Percentiles rank a stretch among this genome's conserved stretches.
Evolutionary conservation across 257 asterid species (phyloP).

Genomic region (Nicotiana tomentosiformis): DNA sequence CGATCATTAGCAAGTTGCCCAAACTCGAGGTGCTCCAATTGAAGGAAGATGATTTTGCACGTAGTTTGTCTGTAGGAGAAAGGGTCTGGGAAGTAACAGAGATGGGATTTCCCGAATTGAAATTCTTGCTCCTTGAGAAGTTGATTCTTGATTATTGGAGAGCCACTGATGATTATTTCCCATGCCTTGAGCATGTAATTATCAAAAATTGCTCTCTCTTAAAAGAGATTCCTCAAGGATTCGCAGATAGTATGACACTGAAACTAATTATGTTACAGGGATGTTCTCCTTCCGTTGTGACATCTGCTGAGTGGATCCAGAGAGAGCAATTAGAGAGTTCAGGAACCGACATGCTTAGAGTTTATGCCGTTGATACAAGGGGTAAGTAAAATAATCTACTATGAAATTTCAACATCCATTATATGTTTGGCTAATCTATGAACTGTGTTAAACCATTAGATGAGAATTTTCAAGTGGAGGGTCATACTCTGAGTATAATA

Average conservation of each 20-base stretch:
- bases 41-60: not conserved
- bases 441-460: not conserved
- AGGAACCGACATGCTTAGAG: not conserved
- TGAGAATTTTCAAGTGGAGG: no score
- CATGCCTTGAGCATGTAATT: no score
- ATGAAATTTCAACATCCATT: not conserved
- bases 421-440: not conserved
- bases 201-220: not conserved
- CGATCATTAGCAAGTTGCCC: not conserved
- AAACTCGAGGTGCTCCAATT: not conserved
- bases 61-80: no score
- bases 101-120: no score
- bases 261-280: not conserved
- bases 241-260: slow-evolving; percentile 4
- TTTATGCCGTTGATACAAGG: no score
- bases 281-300: not conserved
- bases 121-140: no score
- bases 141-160: no score
- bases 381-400: not conserved
- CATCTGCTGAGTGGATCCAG: not conserved
- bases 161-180: no score
- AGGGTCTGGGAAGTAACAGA: no score
- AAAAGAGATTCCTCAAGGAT: slow-evolving; percentile 4
- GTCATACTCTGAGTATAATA: no score
- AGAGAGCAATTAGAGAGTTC: not conserved